A percentile compares a stretch with the other conserved stretches of the same genome.
Conservation (phyloP, 257 asterid species). For the Forsythia suspensa region DNA sequence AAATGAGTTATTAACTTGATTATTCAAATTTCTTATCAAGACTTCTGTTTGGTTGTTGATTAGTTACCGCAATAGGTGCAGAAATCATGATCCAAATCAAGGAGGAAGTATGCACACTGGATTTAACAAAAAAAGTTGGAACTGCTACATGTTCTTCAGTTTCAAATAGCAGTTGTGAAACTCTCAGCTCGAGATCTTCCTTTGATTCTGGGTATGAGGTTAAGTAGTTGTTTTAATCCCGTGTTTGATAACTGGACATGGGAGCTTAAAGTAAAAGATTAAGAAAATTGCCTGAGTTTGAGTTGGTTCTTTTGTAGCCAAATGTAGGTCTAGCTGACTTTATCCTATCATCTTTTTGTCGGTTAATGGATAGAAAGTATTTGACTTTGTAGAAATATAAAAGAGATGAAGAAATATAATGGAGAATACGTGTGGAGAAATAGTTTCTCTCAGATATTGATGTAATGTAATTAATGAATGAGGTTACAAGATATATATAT, state of each 20-base stretch:
- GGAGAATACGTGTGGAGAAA: too few relatives aligned
- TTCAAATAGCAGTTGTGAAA: constrained; percentile 45
- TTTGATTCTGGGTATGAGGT: constrained; percentile 48
- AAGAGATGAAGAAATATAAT: too few relatives aligned
- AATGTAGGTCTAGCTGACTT: neutral
- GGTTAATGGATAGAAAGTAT: neutral
- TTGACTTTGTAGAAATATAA: too few relatives aligned
- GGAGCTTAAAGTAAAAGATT: constrained; percentile 2
- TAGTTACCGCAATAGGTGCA: constrained; percentile 14
- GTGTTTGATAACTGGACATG: neutral
- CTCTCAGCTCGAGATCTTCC: constrained; percentile 38
- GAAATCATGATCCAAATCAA: constrained; percentile 41
- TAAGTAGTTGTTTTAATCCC: neutral
- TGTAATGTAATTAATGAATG: too few relatives aligned
- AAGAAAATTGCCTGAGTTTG: neutral
- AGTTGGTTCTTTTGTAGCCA: neutral
- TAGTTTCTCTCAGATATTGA: too few relatives aligned
- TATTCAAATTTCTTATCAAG: neutral
- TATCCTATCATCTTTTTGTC: constrained; percentile 6
- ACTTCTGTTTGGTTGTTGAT: constrained; percentile 13
- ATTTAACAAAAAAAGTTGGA: constrained; percentile 27
- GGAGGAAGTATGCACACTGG: constrained; percentile 33
- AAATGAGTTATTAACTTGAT: neutral
- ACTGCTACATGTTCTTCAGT: constrained; percentile 29
- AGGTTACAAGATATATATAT: too few relatives aligned